Conservation (phyloP, 2,329 filamentous ascomycete genomes). For the Xylariaceae sp. region DNA sequence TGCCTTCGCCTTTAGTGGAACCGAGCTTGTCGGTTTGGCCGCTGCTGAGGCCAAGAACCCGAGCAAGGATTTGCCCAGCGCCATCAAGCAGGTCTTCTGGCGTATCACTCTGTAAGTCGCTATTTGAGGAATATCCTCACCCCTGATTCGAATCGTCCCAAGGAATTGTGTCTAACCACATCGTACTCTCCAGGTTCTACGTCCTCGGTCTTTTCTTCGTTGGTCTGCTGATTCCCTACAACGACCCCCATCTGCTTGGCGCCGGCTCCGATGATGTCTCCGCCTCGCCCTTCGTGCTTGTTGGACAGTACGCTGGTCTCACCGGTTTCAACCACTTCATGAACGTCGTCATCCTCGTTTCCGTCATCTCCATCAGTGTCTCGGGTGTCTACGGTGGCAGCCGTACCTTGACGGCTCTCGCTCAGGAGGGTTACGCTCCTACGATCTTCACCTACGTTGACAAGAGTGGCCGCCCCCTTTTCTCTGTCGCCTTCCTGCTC, state of each 20-base stretch:
- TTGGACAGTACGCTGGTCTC: conserved; percentile 49
- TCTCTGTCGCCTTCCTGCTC: conserved; percentile 44
- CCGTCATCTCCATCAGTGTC: conserved; percentile 54
- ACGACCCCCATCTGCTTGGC: conserved; percentile 43
- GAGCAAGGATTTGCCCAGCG: conserved; percentile 67
- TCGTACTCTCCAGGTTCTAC: conserved; percentile 38
- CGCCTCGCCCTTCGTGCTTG: conserved; percentile 55
- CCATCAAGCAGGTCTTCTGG: conserved; percentile 73
- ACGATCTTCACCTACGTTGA: conserved; percentile 54
- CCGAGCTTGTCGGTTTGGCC: conserved; percentile 68
- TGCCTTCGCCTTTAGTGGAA: conserved; percentile 68
- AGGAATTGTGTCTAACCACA: conserved; percentile 14
- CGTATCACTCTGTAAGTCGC: conserved; percentile 44
- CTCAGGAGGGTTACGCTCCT: conserved; percentile 55
- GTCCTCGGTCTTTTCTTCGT: conserved; percentile 49
- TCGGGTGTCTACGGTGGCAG: conserved; percentile 56
- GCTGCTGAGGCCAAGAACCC: conserved; percentile 68
- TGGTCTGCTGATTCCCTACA: conserved; percentile 44
- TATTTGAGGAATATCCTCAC: too few species aligned
- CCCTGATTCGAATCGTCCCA: too few species aligned
- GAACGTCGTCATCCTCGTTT: conserved; percentile 55
- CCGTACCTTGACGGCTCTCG: conserved; percentile 53
- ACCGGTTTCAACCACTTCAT: conserved; percentile 50
- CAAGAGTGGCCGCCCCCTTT: conserved; percentile 50
- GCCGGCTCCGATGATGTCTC: conserved; percentile 42